Conservation (phyloP, 768 basidiomycete species). For the Clavulina sp. region DNA sequence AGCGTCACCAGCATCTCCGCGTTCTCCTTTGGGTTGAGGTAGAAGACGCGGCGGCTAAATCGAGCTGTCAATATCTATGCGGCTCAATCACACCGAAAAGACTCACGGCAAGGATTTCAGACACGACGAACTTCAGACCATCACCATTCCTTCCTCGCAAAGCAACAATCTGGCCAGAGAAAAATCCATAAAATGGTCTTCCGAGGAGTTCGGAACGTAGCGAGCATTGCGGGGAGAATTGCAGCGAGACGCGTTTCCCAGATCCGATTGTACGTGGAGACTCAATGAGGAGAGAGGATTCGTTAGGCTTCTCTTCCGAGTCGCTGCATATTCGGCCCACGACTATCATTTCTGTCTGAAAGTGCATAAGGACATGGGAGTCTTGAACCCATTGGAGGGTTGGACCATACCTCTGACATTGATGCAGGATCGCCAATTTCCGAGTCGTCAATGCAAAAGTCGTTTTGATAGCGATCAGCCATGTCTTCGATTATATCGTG, state of each 20-base stretch:
- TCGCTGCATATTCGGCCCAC: conserved; percentile 65
- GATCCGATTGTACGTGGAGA: conserved; percentile 63
- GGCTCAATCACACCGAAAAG: background rate
- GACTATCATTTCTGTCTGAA: conserved; percentile 44
- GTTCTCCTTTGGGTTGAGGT: conserved; percentile 16
- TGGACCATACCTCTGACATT: conserved; percentile 30
- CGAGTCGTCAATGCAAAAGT: conserved; percentile 41
- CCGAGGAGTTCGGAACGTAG: conserved; percentile 35
- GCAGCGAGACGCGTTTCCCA: conserved; percentile 48
- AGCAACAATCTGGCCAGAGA: conserved; percentile 77
- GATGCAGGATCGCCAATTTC: conserved; percentile 68
- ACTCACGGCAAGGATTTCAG: conserved; percentile 65
- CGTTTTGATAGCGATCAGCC: conserved; percentile 48
- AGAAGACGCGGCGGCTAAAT: conserved; percentile 42
- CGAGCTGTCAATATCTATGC: background rate
- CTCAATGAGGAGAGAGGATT: conserved; percentile 61
- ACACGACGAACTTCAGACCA: conserved; percentile 69
- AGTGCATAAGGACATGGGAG: background rate
- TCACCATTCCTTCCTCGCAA: conserved; percentile 83
- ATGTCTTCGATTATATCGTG: conserved; percentile 81
- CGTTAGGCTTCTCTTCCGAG: conserved; percentile 54
- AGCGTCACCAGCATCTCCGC: background rate
- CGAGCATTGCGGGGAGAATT: conserved; percentile 47
- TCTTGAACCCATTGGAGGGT: background rate
- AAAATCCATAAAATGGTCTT: conserved; percentile 51